A percentile compares a stretch with the other conserved stretches of the same genome.
phyloP scores from a whole-genome alignment of 768 basidiomycete genomes.

The Lactifluus pinguis region DNA sequence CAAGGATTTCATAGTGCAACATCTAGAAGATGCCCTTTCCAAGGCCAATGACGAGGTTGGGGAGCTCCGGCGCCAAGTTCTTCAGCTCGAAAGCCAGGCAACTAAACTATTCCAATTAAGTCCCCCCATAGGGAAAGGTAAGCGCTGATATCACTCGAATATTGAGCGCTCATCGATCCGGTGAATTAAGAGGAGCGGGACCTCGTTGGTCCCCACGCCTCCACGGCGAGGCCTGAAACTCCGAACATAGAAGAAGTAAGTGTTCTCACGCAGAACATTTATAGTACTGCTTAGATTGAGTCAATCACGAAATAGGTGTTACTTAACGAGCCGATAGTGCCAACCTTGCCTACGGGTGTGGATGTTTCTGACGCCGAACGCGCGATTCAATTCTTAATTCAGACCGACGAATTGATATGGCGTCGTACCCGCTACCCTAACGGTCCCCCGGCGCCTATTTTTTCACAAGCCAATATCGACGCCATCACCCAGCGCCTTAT shows the following conservation, averaged over 20 bases:
- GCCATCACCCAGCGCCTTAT: constrained; percentile 12
- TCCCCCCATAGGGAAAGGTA: not conserved
- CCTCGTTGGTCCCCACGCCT: not conserved
- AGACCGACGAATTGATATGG: constrained; percentile 20
- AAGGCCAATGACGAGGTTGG: constrained; percentile 13
- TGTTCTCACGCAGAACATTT: not conserved
- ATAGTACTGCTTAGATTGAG: not conserved
- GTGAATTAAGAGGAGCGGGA: not conserved
- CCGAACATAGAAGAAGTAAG: constrained; percentile 8
- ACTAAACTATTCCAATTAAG: not conserved
- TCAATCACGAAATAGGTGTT: constrained; percentile 7
- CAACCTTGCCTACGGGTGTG: not conserved
- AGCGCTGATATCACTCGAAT: not conserved
- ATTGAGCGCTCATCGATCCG: not conserved
- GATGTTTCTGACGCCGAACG: constrained; percentile 8
- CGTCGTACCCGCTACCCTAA: constrained; percentile 15
- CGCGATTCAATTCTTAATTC: constrained; percentile 14
- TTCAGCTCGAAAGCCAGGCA: constrained; percentile 2
- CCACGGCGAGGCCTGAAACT: not conserved
- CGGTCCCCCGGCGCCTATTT: constrained; percentile 7
- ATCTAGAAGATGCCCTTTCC: constrained; percentile 11
- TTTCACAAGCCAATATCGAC: constrained; percentile 16
- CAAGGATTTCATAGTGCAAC: not conserved
- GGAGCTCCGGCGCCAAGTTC: constrained; percentile 4
- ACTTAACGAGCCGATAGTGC: not conserved